These are phyloP conservation scores for Xylariaceae sp. DNA, from an alignment of 2,329 filamentous ascomycete genomes.

Conservation along the genomic window DNA sequence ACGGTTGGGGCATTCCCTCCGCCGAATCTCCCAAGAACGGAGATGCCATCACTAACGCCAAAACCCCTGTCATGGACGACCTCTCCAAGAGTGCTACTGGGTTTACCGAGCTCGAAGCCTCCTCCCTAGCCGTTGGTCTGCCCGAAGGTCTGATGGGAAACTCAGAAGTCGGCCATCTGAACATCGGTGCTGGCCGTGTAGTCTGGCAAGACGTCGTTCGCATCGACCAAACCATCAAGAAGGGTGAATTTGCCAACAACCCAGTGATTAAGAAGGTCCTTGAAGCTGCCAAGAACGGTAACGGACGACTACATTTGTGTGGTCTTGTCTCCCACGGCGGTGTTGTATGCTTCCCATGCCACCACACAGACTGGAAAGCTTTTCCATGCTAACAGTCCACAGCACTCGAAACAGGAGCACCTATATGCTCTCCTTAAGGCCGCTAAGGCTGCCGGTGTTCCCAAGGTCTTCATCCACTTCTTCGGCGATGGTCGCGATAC, in stretches of 20 bases:
- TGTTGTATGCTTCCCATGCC: conserved; percentile 55
- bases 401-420: conserved; percentile 94
- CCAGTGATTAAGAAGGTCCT: conserved; percentile 74
- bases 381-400: too few relatives aligned
- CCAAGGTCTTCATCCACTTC: conserved; percentile 97
- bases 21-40: conserved; percentile 79
- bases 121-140: conserved; percentile 89
- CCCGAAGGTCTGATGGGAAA: conserved; percentile 98
- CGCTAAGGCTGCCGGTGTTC: conserved; percentile 82
- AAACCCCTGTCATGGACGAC: conserved; percentile 92
- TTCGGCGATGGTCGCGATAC: conserved; percentile 97
- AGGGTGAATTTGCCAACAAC: conserved; percentile 71
- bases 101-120: conserved; percentile 91
- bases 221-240: conserved; percentile 91
- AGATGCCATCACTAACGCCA: conserved; percentile 90
- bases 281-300: conserved; percentile 76
- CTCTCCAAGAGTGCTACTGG: conserved; percentile 80
- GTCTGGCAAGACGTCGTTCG: conserved; percentile 98
- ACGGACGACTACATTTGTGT: conserved; percentile 86
- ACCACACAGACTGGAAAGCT: too few relatives aligned
- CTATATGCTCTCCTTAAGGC: conserved; percentile 82
- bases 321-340: conserved; percentile 93
- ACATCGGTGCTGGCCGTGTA: conserved; percentile 94
- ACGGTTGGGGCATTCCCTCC: conserved; percentile 91
- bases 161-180: conserved; percentile 96